Conservation (phyloP, 176 grass and related monocot species). For the Calamus simplicifolius region DNA sequence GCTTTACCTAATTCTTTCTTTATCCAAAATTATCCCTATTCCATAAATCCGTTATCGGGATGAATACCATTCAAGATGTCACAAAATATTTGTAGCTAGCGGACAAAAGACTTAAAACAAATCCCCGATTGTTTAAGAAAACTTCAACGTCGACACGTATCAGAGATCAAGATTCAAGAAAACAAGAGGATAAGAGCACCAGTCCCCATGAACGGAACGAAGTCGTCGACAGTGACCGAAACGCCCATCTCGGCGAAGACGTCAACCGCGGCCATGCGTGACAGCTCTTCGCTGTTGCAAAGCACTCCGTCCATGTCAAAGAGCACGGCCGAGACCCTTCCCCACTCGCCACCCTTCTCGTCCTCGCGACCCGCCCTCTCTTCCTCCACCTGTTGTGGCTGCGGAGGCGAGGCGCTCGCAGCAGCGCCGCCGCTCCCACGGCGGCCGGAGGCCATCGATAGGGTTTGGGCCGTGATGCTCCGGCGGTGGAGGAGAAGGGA, state of each 20-base stretch:
- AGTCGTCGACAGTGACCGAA: conserved; percentile 77
- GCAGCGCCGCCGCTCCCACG: conserved; percentile 3
- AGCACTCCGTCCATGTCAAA: conserved; percentile 99
- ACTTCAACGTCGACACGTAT: no score
- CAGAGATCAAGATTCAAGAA: not conserved
- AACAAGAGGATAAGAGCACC: conserved; percentile 35
- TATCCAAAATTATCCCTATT: no score
- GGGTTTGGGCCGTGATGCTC: not conserved
- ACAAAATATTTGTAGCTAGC: no score
- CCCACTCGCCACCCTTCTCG: conserved; percentile 33
- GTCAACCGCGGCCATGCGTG: conserved; percentile 66
- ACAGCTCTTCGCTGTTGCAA: conserved; percentile 93
- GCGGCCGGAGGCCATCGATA: conserved; percentile 25
- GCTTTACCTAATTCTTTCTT: no score
- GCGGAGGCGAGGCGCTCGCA: conserved; percentile 6
- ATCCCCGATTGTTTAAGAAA: no score
- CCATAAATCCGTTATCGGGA: no score
- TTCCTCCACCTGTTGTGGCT: conserved; percentile 11
- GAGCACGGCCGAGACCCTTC: conserved; percentile 83
- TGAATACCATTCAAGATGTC: no score
- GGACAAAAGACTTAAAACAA: no score
- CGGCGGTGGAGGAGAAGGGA: conserved; percentile 21
- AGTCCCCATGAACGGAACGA: conserved; percentile 88
- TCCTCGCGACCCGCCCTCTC: not conserved
- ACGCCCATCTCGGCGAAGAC: conserved; percentile 91